Percentiles rank a stretch among this genome's conserved stretches.
Evolutionary conservation across 2,329 filamentous ascomycete species (phyloP).

Genomic region (Didymella glomerata): DNA sequence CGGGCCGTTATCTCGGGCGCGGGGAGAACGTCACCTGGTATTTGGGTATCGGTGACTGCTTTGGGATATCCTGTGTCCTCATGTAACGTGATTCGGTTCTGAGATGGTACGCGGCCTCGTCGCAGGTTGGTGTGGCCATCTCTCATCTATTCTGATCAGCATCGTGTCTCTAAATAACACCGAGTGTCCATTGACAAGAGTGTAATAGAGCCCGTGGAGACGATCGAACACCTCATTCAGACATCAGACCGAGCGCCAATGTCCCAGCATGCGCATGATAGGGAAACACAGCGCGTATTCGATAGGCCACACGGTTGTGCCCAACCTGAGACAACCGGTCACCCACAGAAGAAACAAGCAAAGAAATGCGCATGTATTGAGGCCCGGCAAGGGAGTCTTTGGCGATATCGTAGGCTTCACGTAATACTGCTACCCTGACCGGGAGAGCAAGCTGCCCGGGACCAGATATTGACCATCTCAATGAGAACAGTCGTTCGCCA

Average conservation of each 20-base stretch:
- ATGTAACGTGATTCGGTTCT: background rate
- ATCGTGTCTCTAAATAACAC: background rate
- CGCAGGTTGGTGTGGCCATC: background rate
- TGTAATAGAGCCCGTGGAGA: background rate
- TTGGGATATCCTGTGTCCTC: background rate
- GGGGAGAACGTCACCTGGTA: background rate
- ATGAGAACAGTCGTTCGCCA: background rate
- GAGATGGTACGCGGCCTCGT: background rate
- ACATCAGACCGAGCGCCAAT: conserved; percentile 4
- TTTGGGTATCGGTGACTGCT: background rate
- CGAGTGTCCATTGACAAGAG: background rate
- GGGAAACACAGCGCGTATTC: conserved; percentile 1
- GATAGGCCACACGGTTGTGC: conserved; percentile 3
- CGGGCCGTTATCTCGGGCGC: background rate
- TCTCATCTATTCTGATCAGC: background rate
- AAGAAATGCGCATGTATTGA: background rate
- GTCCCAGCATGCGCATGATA: conserved; percentile 1
- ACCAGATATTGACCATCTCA: too few species aligned
- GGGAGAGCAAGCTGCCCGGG: background rate
- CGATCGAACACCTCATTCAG: conserved; percentile 12
- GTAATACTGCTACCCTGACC: background rate
- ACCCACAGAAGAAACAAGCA: conserved; percentile 4
- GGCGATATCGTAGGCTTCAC: background rate
- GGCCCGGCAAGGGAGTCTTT: background rate
- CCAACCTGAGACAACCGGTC: conserved; percentile 8